A percentile compares a stretch with the other conserved stretches of the same genome.
phyloP scores from a whole-genome alignment of 2,329 filamentous ascomycete genomes.

The Aspergillus sp. region DNA sequence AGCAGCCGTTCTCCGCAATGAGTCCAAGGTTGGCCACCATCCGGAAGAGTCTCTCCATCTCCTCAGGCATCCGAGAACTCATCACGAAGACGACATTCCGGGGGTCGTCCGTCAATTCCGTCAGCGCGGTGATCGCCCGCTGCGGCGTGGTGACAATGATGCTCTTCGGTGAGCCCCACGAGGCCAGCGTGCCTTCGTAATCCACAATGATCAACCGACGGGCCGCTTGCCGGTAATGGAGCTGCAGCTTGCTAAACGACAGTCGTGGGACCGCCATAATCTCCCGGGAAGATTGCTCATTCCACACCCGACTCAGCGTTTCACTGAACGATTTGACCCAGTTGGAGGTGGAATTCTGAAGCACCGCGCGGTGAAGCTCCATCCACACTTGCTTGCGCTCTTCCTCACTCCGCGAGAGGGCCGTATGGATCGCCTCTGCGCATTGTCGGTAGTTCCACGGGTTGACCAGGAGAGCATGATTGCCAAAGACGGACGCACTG shows the following conservation, averaged over 20 bases:
- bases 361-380: constrained; percentile 69
- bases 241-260: constrained; percentile 63
- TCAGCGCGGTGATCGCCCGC: constrained; percentile 78
- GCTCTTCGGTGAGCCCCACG: constrained; percentile 78
- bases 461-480: constrained; percentile 81
- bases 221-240: constrained; percentile 65
- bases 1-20: constrained; percentile 94
- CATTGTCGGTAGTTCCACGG: constrained; percentile 93
- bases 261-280: constrained; percentile 84
- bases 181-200: constrained; percentile 89
- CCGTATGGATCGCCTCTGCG: constrained; percentile 78
- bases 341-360: constrained; percentile 76
- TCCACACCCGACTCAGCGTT: constrained; percentile 71
- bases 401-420: constrained; percentile 73
- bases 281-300: constrained; percentile 80
- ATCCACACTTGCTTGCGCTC: constrained; percentile 76
- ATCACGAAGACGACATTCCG: constrained; percentile 90
- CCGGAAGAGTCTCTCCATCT: constrained; percentile 82
- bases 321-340: constrained; percentile 79
- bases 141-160: constrained; percentile 85
- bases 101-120: constrained; percentile 75
- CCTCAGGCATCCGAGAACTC: constrained; percentile 83
- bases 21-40: constrained; percentile 80
- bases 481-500: constrained; percentile 79
- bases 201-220: constrained; percentile 84